Base-by-base conservation (phyloP, 768 basidiomycete species). In the Chalciporus pseudorubinellus region DNA sequence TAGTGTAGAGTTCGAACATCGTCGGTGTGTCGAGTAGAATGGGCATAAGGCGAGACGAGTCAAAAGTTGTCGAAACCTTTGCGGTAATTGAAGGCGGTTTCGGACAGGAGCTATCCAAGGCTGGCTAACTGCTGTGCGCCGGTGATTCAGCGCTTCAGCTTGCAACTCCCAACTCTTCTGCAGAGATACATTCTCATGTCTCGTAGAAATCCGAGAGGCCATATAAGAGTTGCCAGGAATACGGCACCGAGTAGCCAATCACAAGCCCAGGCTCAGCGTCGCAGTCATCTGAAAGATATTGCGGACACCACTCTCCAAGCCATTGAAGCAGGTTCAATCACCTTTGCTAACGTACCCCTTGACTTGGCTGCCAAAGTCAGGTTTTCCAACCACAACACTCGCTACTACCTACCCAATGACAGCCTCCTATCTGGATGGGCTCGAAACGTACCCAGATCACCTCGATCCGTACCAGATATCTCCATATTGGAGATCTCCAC, bases 401-500 rank as follows among this genome's bases (percentile, higher is more conserved):
- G 67, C 22, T 85, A 77, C 61, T 85, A 81, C 55, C 62, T 75
- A 0, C 77, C 81, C 2, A 50, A 65, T 24, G 75, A 82, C 31
- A 74, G 74, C 2, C 45, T 71, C 3, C 68, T 83, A 0, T 75
- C 78, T 4, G 56, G 67, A 28, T 87, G 85, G 85, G 38, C 62
- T 14, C 50, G 53, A 34, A 48, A 61, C 2, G 39, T 47, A 3
- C 58, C 60, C 20, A 46, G 12, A 26, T 46, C 29, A 19, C 45
- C 55, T 40, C 34, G 51, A 20, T 44, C 61, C 18, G 51, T 55
- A 44, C 54, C 70, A 5, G 64, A 77, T 34, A 67, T 83, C 19
- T 77, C 78, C 10, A 64, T 87, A 38, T 67, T 81, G 9, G 81
- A 87, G 61, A 77, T 82, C 7, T 83, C 85, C 11, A 86, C 87